Percentiles rank a stretch among this genome's conserved stretches.
Conservation (phyloP, 805 yeast genomes). For the Myxozyma melibiosi region DNA sequence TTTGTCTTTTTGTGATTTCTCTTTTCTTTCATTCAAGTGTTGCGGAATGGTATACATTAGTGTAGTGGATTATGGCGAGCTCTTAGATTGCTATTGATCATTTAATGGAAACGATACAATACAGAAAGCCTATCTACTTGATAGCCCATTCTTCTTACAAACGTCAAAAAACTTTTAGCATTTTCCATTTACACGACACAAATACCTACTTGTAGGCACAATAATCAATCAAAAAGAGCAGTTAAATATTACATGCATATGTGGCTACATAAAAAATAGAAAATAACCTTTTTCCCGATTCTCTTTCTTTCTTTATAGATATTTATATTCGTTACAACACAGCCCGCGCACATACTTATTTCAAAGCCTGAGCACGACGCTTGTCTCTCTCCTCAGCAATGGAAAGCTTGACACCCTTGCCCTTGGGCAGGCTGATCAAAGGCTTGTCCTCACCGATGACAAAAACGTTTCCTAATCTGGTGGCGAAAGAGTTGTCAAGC, state of each 20-base stretch:
- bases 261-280: constrained; percentile 6
- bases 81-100: too few relatives aligned
- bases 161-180: neutral
- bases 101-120: too few relatives aligned
- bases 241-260: constrained; percentile 6
- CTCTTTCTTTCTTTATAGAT: neutral
- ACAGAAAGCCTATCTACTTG: too few relatives aligned
- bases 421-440: constrained; percentile 94
- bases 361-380: constrained; percentile 67
- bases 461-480: constrained; percentile 91
- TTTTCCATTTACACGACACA: constrained; percentile 12
- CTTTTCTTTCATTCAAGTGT: too few relatives aligned
- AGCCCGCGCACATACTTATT: constrained; percentile 14
- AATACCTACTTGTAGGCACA: neutral
- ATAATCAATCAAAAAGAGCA: neutral
- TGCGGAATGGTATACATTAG: too few relatives aligned
- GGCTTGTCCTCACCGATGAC: constrained; percentile 96
- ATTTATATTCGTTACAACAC: neutral
- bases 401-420: constrained; percentile 96
- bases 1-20: too few relatives aligned
- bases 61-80: too few relatives aligned
- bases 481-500: constrained; percentile 91
- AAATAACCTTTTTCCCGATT: neutral
- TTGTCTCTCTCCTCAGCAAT: constrained; percentile 98
- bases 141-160: too few relatives aligned